These are phyloP conservation scores for Naegleria gruberi DNA, from an alignment of 208 protist genomes.

Conservation along the genomic window DNA sequence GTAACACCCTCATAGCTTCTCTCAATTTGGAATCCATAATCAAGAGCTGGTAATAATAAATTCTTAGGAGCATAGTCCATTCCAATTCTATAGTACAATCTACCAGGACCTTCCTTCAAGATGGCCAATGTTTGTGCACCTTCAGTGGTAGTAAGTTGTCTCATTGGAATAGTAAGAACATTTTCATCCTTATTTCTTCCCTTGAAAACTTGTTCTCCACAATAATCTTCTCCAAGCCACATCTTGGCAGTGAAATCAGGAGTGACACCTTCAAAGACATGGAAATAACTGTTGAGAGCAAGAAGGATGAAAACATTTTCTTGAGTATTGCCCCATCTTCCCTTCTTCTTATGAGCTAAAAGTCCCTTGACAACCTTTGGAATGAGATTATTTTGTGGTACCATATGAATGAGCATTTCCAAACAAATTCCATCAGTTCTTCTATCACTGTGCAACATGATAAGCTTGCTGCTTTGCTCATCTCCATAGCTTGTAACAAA, in stretches of 20 bases:
- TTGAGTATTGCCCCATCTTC: slow-evolving; percentile 8
- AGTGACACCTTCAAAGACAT: not conserved
- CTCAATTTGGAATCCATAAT: slow-evolving; percentile 4
- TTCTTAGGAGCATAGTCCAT: slow-evolving; percentile 15
- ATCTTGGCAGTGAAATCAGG: not conserved
- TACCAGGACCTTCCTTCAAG: not conserved
- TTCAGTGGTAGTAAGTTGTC: too few species aligned
- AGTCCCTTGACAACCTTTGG: not conserved
- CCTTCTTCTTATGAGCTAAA: slow-evolving; percentile 12
- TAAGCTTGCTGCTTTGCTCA: not conserved
- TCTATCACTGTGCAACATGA: not conserved
- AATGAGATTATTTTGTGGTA: not conserved
- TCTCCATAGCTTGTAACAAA: slow-evolving; percentile 3
- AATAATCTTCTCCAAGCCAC: slow-evolving; percentile 2
- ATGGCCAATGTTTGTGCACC: not conserved
- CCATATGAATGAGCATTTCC: not conserved
- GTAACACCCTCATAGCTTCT: slow-evolving; percentile 12
- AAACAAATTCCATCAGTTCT: slow-evolving; percentile 20
- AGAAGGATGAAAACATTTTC: slow-evolving; percentile 1
- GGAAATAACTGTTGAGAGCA: slow-evolving; percentile 9
- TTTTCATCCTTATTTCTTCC: not conserved
- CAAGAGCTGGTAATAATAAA: not conserved
- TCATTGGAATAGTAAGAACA: not conserved
- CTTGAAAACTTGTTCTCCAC: not conserved
- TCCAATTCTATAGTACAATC: slow-evolving; percentile 22